Conservation (phyloP, 441 rosid genomes). For the Populus trichocarpa region DNA sequence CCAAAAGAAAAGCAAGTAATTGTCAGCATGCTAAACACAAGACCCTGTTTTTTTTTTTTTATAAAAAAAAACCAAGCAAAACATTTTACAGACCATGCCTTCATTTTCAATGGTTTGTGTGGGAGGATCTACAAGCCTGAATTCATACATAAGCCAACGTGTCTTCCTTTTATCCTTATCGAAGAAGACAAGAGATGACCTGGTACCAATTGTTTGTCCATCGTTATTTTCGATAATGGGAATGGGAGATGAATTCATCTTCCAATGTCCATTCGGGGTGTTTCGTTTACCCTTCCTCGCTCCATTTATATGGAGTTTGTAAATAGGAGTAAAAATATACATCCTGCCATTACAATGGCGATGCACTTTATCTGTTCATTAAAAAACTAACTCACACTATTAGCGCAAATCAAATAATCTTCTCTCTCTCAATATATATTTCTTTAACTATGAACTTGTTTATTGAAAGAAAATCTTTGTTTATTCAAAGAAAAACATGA, state of each 20-base stretch:
- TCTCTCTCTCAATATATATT: too few relatives aligned
- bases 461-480: too few relatives aligned
- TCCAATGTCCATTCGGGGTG: background rate
- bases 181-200: background rate
- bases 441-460: too few relatives aligned
- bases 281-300: background rate
- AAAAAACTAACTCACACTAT: too few relatives aligned
- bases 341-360: background rate
- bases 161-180: background rate
- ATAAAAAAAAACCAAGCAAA: too few relatives aligned
- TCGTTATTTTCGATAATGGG: background rate
- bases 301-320: background rate
- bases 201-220: background rate
- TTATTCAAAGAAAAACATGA: background rate
- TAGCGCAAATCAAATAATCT: too few relatives aligned
- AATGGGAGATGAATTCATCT: background rate
- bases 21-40: background rate
- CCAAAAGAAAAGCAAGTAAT: background rate
- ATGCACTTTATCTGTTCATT: background rate
- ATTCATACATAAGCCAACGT: background rate
- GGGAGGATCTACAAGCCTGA: background rate
- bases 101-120: too few relatives aligned
- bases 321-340: background rate
- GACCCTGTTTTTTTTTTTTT: too few relatives aligned
- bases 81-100: background rate